Percentiles rank a stretch among this genome's conserved stretches.
These are phyloP conservation scores for Vitis cinerea DNA, from an alignment of 164 flowering plant species.

Conservation along the genomic window DNA sequence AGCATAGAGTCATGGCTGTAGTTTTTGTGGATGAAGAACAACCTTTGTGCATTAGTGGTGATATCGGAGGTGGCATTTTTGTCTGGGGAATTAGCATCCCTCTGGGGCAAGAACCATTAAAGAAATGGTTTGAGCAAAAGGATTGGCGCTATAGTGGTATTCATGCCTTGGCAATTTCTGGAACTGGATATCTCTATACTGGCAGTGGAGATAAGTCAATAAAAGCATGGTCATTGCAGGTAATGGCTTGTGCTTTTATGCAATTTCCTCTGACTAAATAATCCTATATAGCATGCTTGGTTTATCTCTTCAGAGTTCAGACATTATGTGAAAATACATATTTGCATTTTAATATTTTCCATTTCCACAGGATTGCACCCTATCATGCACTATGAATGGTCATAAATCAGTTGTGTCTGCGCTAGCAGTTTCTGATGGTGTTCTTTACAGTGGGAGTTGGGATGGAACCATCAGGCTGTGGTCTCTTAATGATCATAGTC, in stretches of 20 bases:
- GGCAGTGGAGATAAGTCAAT: constrained; percentile 89
- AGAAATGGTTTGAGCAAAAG: constrained; percentile 68
- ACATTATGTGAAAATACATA: not conserved
- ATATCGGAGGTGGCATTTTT: constrained; percentile 81
- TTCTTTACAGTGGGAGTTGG: constrained; percentile 99
- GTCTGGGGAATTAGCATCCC: constrained; percentile 55
- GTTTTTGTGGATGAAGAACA: constrained; percentile 50
- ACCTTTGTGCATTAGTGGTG: constrained; percentile 80
- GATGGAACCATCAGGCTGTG: constrained; percentile 92
- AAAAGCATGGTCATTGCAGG: constrained; percentile 91
- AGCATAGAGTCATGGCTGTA: constrained; percentile 71
- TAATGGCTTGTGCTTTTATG: constrained; percentile 9
- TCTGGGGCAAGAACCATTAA: constrained; percentile 47
- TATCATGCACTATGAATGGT: constrained; percentile 71
- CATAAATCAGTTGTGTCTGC: constrained; percentile 88
- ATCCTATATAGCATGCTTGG: not conserved
- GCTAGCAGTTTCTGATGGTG: constrained; percentile 54
- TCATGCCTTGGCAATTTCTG: constrained; percentile 66
- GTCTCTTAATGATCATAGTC: constrained; percentile 81
- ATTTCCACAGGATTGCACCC: constrained; percentile 62
- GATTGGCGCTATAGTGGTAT: constrained; percentile 98
- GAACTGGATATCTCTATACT: constrained; percentile 60
- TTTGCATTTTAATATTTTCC: not conserved
- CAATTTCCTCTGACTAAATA: not conserved
- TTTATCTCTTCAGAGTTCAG: not conserved